Conservation (phyloP, 1,284 basidiomycete genomes). For the Cutaneotrichosporon sp. region DNA sequence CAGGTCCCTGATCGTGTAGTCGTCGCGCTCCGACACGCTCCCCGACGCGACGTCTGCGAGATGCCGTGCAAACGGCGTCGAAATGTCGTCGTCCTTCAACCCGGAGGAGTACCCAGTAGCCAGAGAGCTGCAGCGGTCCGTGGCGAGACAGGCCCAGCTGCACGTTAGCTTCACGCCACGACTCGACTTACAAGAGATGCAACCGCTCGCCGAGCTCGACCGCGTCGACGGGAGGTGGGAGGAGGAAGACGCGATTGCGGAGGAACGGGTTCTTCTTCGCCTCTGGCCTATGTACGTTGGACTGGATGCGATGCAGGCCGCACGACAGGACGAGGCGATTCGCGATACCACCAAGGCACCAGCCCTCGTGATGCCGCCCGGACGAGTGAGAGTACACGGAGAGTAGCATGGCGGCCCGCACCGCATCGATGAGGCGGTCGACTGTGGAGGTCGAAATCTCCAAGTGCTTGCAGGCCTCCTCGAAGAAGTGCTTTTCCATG, state of each 20-base stretch:
- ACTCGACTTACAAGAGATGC: slow-evolving; percentile 41
- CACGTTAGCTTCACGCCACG: slow-evolving; percentile 1
- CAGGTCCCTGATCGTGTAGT: slow-evolving; percentile 41
- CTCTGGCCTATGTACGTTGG: slow-evolving; percentile 30
- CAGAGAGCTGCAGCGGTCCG: slow-evolving; percentile 42
- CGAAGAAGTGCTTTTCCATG: slow-evolving; percentile 44
- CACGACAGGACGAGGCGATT: slow-evolving; percentile 42
- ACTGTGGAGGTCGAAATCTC: slow-evolving; percentile 39
- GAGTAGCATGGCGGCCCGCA: slow-evolving; percentile 44
- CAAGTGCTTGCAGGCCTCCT: slow-evolving; percentile 37
- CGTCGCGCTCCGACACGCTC: slow-evolving; percentile 36
- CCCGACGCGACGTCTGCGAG: slow-evolving; percentile 41
- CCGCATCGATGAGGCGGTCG: slow-evolving; percentile 46
- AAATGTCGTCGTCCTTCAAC: slow-evolving; percentile 43
- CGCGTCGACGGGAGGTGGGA: slow-evolving; percentile 45
- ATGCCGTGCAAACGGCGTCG: slow-evolving; percentile 43
- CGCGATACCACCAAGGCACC: slow-evolving; percentile 40
- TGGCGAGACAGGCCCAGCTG: slow-evolving; percentile 45
- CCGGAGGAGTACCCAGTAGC: slow-evolving; percentile 44
- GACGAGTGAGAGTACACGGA: slow-evolving; percentile 44
- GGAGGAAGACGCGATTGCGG: slow-evolving; percentile 35
- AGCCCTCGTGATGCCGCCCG: slow-evolving; percentile 48
- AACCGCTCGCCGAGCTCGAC: slow-evolving; percentile 49
- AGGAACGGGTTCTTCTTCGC: slow-evolving; percentile 35
- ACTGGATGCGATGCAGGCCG: slow-evolving; percentile 46